Evolutionary conservation across 257 asterid species (phyloP).

Genomic region (Jasminum sambac): DNA sequence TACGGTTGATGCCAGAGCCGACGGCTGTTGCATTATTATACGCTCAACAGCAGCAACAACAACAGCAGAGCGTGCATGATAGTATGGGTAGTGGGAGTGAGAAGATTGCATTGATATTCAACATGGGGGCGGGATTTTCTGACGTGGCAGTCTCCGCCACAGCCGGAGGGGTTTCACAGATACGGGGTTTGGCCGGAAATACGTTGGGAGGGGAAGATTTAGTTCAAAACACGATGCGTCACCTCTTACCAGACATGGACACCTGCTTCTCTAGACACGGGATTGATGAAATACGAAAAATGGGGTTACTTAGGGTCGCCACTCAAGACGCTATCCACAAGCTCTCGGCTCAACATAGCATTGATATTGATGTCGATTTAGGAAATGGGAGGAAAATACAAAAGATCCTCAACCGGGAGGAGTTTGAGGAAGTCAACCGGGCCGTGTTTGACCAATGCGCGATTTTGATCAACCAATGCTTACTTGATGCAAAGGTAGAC

Average conservation of each 20-base stretch:
- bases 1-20: conserved; percentile 89
- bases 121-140: conserved; percentile 94
- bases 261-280: conserved; percentile 56
- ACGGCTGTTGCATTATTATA: conserved; percentile 83
- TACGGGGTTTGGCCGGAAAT: conserved; percentile 66
- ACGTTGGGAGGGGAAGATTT: conserved; percentile 83
- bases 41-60: conserved; percentile 76
- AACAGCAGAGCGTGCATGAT: conserved; percentile 51
- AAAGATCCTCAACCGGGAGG: conserved; percentile 47
- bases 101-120: conserved; percentile 70
- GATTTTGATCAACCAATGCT: conserved; percentile 45
- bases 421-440: conserved; percentile 63
- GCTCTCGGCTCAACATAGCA: conserved; percentile 51
- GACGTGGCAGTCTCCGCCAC: conserved; percentile 81
- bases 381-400: conserved; percentile 52
- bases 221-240: conserved; percentile 63
- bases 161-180: conserved; percentile 82
- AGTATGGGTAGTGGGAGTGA: conserved; percentile 66
- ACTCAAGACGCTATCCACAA: conserved; percentile 73
- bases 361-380: conserved; percentile 52
- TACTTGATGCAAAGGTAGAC: conserved; percentile 59
- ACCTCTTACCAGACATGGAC: conserved; percentile 64
- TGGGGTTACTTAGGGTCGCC: conserved; percentile 78
- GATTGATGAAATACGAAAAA: conserved; percentile 53
- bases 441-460: conserved; percentile 60